Percentiles rank a stretch among this genome's conserved stretches.
phyloP scores from a whole-genome alignment of 805 yeast genomes.

The Saccharomycopsis guyanensis region DNA sequence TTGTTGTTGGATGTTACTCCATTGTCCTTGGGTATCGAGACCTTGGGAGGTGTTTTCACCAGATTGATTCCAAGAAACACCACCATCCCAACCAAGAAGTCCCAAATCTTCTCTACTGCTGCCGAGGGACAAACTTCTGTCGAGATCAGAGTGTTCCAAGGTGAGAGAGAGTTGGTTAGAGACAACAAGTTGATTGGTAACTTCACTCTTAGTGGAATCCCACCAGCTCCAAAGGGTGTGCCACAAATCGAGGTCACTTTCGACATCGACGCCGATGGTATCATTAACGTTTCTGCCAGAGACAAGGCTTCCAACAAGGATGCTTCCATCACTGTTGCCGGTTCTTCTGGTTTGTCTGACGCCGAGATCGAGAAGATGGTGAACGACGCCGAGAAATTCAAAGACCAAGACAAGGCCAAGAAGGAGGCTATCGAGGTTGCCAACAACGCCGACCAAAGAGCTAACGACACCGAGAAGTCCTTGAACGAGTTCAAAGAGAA shows the following conservation, averaged over 20 bases:
- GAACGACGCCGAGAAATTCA: slow-evolving; percentile 81
- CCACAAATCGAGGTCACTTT: slow-evolving; percentile 92
- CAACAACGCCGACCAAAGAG: slow-evolving; percentile 75
- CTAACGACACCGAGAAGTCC: slow-evolving; percentile 84
- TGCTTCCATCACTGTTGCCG: slow-evolving; percentile 93
- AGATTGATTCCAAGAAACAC: slow-evolving; percentile 88
- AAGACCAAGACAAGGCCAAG: slow-evolving; percentile 81
- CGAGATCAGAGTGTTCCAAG: slow-evolving; percentile 97
- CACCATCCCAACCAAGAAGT: slow-evolving; percentile 93
- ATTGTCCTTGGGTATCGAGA: slow-evolving; percentile 90
- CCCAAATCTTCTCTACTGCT: slow-evolving; percentile 94
- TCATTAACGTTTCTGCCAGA: slow-evolving; percentile 88
- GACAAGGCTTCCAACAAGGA: slow-evolving; percentile 92
- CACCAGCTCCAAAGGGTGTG: slow-evolving; percentile 92
- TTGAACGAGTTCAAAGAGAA: slow-evolving; percentile 65
- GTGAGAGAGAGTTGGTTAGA: slow-evolving; percentile 97
- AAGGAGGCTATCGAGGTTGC: slow-evolving; percentile 79
- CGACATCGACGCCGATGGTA: slow-evolving; percentile 96
- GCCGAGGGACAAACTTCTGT: slow-evolving; percentile 95
- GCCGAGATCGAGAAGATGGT: slow-evolving; percentile 88
- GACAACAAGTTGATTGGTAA: slow-evolving; percentile 97
- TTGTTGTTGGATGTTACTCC: slow-evolving; percentile 85
- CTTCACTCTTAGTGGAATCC: slow-evolving; percentile 91
- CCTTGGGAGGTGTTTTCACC: slow-evolving; percentile 96
- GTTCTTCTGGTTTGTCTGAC: slow-evolving; percentile 88